Base-by-base conservation (phyloP, 352 stramenopile species). In the Aphanomyces cochlioides region DNA sequence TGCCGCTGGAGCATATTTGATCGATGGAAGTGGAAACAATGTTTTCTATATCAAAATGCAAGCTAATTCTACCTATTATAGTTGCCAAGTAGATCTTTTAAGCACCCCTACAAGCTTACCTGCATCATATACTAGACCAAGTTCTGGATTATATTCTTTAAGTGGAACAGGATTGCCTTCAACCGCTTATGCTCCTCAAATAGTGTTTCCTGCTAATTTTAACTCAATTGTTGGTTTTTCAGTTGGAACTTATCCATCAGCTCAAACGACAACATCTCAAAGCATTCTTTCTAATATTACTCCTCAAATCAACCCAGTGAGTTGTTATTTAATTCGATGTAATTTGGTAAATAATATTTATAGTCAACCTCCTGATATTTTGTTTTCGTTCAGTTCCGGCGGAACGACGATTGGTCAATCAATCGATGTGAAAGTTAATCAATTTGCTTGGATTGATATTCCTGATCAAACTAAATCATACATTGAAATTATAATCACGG, bases 261-360 rank as follows among this genome's bases (percentile, higher is more conserved):
- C 43, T 12, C 43, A 50, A 50, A n/a, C 17, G 10, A 50, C 43
- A n/a, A 50, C 43, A n/a, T 12, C 43, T 50, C 43, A 50, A 50
- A n/a, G 10, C 10, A n/a, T 50, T 50, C 17, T 50, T 12, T n/a
- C 10, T 50, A 50, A 12, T 12, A 50, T n/a, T n/a, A n/a, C 17
- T 12, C 43, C 43, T 12, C 43, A 50, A n/a, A 50, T 50, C 43
- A 50, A 50, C 17, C 43, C 43, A 50, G 43, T 50, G 43, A 50
- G 43, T 50, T n/a, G 17, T n/a, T 50, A 50, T n/a, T 12, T 50
- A 12, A n/a, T 50, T 50, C 43, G 43, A n/a, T 50, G 43, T 50
- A 50, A 50, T n/a, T n/a, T 50, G 10, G 43, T 50, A 50, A 50
- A 50, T 12, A 50, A 50, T 50, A 50, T n/a, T 50, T 50, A n/a